phyloP scores from a whole-genome alignment of 305 asterid genomes.

The Fraxinus angustifolia region DNA sequence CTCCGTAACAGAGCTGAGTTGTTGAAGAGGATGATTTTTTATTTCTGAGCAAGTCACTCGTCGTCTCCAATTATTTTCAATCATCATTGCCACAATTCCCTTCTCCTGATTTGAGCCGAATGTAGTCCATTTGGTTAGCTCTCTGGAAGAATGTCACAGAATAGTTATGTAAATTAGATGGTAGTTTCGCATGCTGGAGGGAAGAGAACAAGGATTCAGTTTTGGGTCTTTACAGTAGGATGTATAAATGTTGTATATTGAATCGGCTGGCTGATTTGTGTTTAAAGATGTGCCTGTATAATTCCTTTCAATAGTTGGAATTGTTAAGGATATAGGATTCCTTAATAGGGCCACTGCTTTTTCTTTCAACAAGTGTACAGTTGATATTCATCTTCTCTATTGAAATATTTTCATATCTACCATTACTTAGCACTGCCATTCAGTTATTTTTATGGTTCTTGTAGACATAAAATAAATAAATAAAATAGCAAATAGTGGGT shows the following conservation, averaged over 20 bases:
- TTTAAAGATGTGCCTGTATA: neutral
- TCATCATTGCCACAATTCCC: neutral
- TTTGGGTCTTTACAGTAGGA: slow-evolving; percentile 1
- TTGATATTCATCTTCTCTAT: no score
- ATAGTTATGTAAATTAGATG: neutral
- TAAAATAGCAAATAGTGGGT: no score
- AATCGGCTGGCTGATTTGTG: neutral
- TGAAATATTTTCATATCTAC: no score
- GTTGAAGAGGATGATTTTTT: neutral
- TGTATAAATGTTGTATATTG: slow-evolving; percentile 20
- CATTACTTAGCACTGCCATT: no score
- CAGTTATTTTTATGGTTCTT: no score
- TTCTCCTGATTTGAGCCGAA: neutral
- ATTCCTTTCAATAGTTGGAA: neutral
- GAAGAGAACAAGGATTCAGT: slow-evolving; percentile 3
- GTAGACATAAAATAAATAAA: no score
- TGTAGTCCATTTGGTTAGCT: neutral
- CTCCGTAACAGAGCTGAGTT: neutral
- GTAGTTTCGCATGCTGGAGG: neutral
- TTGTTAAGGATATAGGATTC: neutral
- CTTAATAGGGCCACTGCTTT: neutral
- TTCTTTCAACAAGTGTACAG: neutral
- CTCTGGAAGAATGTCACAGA: neutral
- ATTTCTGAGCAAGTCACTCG: slow-evolving; percentile 11
- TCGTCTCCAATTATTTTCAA: neutral